phyloP scores from a whole-genome alignment of 176 grass and related monocot genomes.

The maize (Zea mays) region DNA sequence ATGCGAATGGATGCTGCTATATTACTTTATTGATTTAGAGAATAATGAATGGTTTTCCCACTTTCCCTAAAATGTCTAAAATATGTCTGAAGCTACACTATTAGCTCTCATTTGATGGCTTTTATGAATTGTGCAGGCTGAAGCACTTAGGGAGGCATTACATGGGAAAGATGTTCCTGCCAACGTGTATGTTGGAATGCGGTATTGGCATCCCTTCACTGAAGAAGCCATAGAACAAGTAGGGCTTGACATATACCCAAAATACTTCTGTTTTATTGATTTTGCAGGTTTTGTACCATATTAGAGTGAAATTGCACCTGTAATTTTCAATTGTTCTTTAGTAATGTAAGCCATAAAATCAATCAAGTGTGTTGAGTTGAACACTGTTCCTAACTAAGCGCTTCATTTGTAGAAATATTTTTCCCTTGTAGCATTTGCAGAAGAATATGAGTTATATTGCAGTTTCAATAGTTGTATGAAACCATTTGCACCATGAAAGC shows the following conservation, averaged over 20 bases:
- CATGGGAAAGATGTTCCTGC: slow-evolving; percentile 88
- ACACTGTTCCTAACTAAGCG: slow-evolving; percentile 16
- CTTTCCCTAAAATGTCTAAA: slow-evolving; percentile 19
- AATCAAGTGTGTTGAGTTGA: slow-evolving; percentile 4
- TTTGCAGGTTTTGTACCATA: slow-evolving; percentile 7
- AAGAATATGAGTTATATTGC: slow-evolving; percentile 9
- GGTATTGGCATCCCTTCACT: slow-evolving; percentile 99
- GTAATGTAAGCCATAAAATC: slow-evolving; percentile 5
- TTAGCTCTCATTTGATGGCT: slow-evolving; percentile 19
- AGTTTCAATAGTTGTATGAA: slow-evolving; percentile 7
- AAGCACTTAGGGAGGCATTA: slow-evolving; percentile 82
- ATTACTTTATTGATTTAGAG: neutral
- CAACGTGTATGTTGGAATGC: slow-evolving; percentile 98
- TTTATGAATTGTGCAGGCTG: slow-evolving; percentile 59
- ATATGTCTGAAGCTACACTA: slow-evolving; percentile 10
- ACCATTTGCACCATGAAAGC: neutral
- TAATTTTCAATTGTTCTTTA: neutral
- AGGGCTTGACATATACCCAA: slow-evolving; percentile 13
- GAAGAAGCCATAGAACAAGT: slow-evolving; percentile 99
- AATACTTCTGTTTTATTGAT: slow-evolving; percentile 29
- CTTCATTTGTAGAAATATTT: neutral
- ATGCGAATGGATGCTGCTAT: slow-evolving; percentile 5
- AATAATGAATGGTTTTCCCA: slow-evolving; percentile 24
- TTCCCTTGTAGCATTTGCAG: slow-evolving; percentile 11
- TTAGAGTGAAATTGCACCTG: slow-evolving; percentile 9